A percentile compares a stretch with the other conserved stretches of the same genome.
These are phyloP conservation scores for Sporothrix globosa DNA, from an alignment of 2,329 filamentous ascomycete species.

Conservation along the genomic window DNA sequence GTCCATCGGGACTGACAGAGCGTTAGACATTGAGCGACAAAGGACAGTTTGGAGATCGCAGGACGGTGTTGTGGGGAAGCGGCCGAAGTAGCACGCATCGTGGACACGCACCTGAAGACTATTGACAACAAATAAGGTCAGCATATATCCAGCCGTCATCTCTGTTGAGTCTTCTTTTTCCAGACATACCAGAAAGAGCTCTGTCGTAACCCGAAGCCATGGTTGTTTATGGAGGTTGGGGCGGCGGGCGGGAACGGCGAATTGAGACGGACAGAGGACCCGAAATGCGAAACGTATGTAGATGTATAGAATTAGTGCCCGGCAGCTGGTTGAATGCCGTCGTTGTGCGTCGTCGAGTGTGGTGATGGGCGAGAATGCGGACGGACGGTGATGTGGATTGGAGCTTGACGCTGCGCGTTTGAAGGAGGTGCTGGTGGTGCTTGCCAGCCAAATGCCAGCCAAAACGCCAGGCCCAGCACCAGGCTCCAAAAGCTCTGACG, in stretches of 20 bases:
- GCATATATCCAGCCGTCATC: background rate
- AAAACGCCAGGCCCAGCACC: slow-evolving; percentile 16
- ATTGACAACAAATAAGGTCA: slow-evolving; percentile 21
- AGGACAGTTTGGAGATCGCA: background rate
- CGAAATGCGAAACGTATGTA: background rate
- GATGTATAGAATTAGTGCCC: slow-evolving; percentile 1
- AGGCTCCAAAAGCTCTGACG: slow-evolving; percentile 39
- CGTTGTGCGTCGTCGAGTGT: background rate
- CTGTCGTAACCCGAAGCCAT: slow-evolving; percentile 98
- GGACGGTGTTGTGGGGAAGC: background rate
- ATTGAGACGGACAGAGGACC: background rate
- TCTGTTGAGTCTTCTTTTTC: background rate
- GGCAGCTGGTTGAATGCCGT: background rate
- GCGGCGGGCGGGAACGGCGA: background rate
- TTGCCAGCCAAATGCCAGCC: slow-evolving; percentile 22
- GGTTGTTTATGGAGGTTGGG: slow-evolving; percentile 23
- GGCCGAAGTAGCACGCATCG: background rate
- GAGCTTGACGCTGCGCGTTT: slow-evolving; percentile 30
- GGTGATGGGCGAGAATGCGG: background rate
- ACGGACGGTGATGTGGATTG: slow-evolving; percentile 13
- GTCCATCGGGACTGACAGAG: slow-evolving; percentile 84
- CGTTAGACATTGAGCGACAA: slow-evolving; percentile 25
- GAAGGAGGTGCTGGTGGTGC: slow-evolving; percentile 27
- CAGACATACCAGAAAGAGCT: slow-evolving; percentile 89
- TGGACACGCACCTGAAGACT: slow-evolving; percentile 74